phyloP scores from a whole-genome alignment of 495 filamentous ascomycete genomes.

The Penicillium angulare region DNA sequence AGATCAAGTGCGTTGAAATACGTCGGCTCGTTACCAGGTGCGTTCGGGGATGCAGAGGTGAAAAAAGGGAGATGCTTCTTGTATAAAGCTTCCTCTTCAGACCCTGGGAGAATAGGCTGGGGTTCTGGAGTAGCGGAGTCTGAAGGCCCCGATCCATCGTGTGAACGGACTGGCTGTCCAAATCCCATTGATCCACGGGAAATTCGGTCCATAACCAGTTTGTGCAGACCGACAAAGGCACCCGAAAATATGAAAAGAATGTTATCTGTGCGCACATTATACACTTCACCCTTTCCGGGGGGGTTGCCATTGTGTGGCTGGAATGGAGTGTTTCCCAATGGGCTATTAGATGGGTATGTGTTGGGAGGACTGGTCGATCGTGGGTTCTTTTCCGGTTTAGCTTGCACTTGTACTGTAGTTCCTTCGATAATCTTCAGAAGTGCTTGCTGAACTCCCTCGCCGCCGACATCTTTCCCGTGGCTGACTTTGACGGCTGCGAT shows the following conservation, averaged over 20 bases:
- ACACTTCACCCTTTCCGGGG: conserved; percentile 74
- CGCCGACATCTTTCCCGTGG: conserved; percentile 80
- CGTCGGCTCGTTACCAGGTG: conserved; percentile 37
- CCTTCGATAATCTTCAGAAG: conserved; percentile 95
- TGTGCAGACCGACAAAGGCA: conserved; percentile 91
- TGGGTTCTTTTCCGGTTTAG: conserved; percentile 71
- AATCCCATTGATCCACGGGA: conserved; percentile 90
- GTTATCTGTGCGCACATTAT: conserved; percentile 88
- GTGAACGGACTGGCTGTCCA: conserved; percentile 69
- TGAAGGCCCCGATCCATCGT: conserved; percentile 22
- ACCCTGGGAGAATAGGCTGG: conserved; percentile 44
- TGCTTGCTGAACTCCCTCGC: conserved; percentile 94
- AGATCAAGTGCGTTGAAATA: conserved; percentile 80
- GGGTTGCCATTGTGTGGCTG: conserved; percentile 37
- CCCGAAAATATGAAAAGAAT: conserved; percentile 97
- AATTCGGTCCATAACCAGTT: conserved; percentile 80
- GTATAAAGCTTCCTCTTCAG: conserved; percentile 61
- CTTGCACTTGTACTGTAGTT: conserved; percentile 79
- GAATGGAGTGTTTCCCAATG: conserved; percentile 44
- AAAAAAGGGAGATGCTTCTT: conserved; percentile 70
- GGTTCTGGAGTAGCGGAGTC: conserved; percentile 34
- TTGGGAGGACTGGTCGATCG: conserved; percentile 45
- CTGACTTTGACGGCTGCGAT: conserved; percentile 71
- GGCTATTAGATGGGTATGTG: conserved; percentile 49
- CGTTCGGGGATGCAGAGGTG: conserved; percentile 35